A percentile compares a stretch with the other conserved stretches of the same genome.
These are phyloP conservation scores for Ophiostoma ulmi DNA, from an alignment of 2,329 filamentous ascomycete species.

Conservation along the genomic window DNA sequence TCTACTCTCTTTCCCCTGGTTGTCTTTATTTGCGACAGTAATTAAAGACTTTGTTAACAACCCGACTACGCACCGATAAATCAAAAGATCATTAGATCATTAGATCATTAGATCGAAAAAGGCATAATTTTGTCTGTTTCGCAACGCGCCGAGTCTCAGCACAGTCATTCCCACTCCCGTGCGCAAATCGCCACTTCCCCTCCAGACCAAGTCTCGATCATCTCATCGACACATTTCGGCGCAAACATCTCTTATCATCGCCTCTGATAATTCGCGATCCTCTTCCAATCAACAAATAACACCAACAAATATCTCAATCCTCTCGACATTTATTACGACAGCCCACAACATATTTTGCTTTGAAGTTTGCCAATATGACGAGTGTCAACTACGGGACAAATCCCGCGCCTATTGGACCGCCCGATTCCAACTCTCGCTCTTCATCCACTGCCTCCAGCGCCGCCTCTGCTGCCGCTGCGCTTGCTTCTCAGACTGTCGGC, in stretches of 20 bases:
- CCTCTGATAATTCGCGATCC: not conserved
- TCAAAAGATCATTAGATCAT: not conserved
- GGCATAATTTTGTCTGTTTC: not conserved
- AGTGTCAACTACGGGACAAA: not conserved
- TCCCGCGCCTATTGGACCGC: conserved; percentile 9
- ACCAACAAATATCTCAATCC: not conserved
- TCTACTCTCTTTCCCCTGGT: not conserved
- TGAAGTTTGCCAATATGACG: not conserved
- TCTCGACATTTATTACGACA: not conserved
- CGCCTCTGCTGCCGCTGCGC: not conserved
- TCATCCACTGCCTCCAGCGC: not conserved
- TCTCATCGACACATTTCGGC: not conserved
- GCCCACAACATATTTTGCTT: not conserved
- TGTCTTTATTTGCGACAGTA: not conserved
- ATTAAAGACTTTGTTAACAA: not conserved
- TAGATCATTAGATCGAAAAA: not conserved
- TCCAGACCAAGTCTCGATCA: not conserved
- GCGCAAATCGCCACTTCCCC: not conserved
- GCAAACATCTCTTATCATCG: not conserved
- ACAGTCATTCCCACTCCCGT: not conserved
- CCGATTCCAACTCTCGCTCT: not conserved
- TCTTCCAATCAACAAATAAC: not conserved
- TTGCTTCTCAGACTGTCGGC: not conserved
- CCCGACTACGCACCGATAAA: not conserved
- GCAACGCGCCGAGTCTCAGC: conserved; percentile 11